A percentile compares a stretch with the other conserved stretches of the same genome.
phyloP scores from a whole-genome alignment of 2,329 filamentous ascomycete genomes.

The Thielaviopsis punctulata region DNA sequence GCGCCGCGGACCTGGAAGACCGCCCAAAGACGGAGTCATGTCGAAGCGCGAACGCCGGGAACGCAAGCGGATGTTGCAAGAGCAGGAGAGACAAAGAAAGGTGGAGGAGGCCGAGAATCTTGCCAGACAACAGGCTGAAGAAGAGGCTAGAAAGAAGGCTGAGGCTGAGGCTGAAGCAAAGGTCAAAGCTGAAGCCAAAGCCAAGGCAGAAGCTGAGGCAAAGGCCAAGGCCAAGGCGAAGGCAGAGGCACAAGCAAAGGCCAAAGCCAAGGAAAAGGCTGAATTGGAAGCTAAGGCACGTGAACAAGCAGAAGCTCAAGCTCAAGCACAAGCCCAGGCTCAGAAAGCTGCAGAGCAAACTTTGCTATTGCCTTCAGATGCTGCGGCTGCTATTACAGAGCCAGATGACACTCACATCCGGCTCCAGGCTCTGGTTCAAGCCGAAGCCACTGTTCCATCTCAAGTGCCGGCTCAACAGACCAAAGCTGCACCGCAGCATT shows the following conservation, averaged over 20 bases:
- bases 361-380: background rate
- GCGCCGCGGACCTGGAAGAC: conserved; percentile 61
- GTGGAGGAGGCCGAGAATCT: background rate
- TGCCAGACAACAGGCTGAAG: background rate
- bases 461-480: background rate
- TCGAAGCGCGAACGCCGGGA: conserved; percentile 57
- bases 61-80: conserved; percentile 35
- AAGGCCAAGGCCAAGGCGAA: background rate
- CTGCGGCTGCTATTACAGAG: background rate
- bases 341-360: too few species aligned
- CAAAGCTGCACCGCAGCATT: background rate
- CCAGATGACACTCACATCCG: conserved; percentile 4
- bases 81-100: conserved; percentile 22
- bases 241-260: background rate
- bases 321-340: background rate
- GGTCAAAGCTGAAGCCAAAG: background rate
- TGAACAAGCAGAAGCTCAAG: background rate
- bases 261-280: background rate
- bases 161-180: background rate
- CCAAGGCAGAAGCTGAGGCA: background rate
- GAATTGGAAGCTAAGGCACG: background rate
- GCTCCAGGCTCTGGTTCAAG: conserved; percentile 8
- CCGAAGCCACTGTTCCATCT: background rate
- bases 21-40: conserved; percentile 70
- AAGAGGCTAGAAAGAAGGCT: background rate